Evolutionary conservation across 2,329 filamentous ascomycete species (phyloP).

Genomic region (Monosporascus sp.): DNA sequence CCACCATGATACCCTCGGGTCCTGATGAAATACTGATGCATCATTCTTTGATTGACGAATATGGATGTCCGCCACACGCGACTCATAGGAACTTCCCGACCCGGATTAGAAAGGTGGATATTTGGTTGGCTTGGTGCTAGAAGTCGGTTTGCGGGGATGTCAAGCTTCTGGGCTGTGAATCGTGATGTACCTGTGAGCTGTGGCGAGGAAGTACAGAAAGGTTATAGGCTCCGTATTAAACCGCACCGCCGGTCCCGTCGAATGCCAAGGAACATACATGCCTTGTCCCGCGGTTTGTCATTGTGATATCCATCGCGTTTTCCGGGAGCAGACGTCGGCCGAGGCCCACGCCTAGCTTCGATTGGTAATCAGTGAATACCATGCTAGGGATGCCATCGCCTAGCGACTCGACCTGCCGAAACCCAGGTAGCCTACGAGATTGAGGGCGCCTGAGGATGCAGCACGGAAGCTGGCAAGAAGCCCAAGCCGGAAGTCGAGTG

Average conservation of each 20-base stretch:
- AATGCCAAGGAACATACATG: background rate
- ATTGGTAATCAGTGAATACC: background rate
- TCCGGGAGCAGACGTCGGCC: background rate
- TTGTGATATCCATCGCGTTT: background rate
- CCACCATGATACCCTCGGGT: too few relatives aligned
- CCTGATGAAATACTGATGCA: background rate
- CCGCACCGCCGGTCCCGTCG: background rate
- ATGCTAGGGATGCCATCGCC: background rate
- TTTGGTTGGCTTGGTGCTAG: background rate
- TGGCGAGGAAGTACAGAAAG: background rate
- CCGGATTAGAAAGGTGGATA: background rate
- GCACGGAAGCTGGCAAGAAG: background rate
- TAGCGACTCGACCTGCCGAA: background rate
- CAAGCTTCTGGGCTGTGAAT: background rate
- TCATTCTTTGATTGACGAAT: background rate
- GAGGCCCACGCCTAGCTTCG: too few relatives aligned
- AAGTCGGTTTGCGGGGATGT: background rate
- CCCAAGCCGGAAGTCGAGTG: background rate
- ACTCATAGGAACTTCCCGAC: slow-evolving; percentile 5
- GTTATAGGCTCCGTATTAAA: background rate
- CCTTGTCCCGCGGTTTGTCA: background rate
- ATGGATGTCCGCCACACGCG: slow-evolving; percentile 13
- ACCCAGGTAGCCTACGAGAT: background rate
- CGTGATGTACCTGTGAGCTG: background rate
- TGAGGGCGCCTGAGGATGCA: background rate